Evolutionary conservation across 2,329 filamentous ascomycete genomes (phyloP), one percentile per base, ranked within the genome.

Genomic region (Venturia carpophila): DNA sequence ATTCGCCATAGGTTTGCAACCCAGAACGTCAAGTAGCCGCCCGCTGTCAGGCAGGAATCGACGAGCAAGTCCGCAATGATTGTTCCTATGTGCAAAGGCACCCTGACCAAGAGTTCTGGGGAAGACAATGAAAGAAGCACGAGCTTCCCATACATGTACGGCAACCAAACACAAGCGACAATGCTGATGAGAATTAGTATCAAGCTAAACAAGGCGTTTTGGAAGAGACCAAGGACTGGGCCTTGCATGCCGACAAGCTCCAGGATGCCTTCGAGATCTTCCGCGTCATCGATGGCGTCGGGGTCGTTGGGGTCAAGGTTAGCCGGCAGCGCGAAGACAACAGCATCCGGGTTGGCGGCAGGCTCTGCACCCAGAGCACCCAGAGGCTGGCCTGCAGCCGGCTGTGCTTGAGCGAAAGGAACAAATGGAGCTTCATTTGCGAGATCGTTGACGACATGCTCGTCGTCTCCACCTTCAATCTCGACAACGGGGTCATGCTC

Each of bases 221-320:
- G 94, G 69, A 97, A 86, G 6, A 99, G 83, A 2, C 91, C 92
- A 17, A 89, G 88, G 3, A 99, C 82, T 0, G 94, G 94, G 0
- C 94, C 94, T 71, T 95, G 91, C 89, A 99, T 95, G 45, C 94
- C 94, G 66, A 99, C 89, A 19, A 99, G 84, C 74, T 99, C 94
- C 80, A 99, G 87, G 63, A 99, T 90, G 0, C 94, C 94, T 73
- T 99, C 94, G 19, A 99, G 86, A 72, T 99, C 94, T 76, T 99
- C 94, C 11, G 90, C 90, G 69, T 97, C 78, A 67, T 92, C 90
- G 52, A 91, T 83, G 11, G 87, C 88, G 69, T 90, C 87, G 64
- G 85, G 83, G 64, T 87, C 84, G 58, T 86, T 84, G 15, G 79
- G 71, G 70, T 96, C 91, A 43, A 93, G 79, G 10, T 83, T 89